Evolutionary conservation across 441 rosid genomes (phyloP), one percentile per base, ranked within the genome.

Genomic region (Cnidoscolus chayamansa): DNA sequence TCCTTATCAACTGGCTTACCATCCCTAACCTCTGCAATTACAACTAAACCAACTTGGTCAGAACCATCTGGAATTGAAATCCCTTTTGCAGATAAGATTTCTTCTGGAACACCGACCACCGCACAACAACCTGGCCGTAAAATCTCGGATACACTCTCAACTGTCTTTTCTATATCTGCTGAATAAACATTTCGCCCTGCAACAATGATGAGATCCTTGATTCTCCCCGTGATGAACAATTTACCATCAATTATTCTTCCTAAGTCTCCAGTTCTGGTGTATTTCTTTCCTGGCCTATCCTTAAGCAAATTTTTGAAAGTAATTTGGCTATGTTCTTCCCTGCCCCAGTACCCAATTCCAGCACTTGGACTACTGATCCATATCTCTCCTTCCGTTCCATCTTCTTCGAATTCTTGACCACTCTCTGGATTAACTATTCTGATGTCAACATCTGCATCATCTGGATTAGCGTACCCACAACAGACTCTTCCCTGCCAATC

Each of bases 91-190:
- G 85, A 83, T 32, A 89, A 72, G 43, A 84, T 77, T 75, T 89
- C 92, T 71, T 89, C 95, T 0, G 90, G 90, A 70, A 86, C 92
- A 30, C 90, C 88, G 67, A 89, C 67, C 78, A 89, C 92, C 20
- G 90, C 95, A 68, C 92, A 89, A 43, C 95, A 88, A 63, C 92
- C 95, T 1, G 92, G 95, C n/a, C 89, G 85, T 45, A 89, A 47
- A 76, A 78, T 71, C 20, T 85, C 90, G 6, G 88, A 84, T 53
- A 90, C 80, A 71, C 65, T 80, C 83, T 89, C 95, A 56, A 89
- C 88, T 0, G 90, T 88, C 85, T 88, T 86, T 32, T 89, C 95
- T 56, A 88, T 86, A 72, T 89, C 95, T 7, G 86, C 85, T 3
- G 89, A 88, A 84, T 89, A 89, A 53, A 89, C 82, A 72, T 89